Evolutionary conservation across 2,329 filamentous ascomycete species (phyloP), one percentile per base, ranked within the genome.

Genomic region (Celoporthe dispersa): DNA sequence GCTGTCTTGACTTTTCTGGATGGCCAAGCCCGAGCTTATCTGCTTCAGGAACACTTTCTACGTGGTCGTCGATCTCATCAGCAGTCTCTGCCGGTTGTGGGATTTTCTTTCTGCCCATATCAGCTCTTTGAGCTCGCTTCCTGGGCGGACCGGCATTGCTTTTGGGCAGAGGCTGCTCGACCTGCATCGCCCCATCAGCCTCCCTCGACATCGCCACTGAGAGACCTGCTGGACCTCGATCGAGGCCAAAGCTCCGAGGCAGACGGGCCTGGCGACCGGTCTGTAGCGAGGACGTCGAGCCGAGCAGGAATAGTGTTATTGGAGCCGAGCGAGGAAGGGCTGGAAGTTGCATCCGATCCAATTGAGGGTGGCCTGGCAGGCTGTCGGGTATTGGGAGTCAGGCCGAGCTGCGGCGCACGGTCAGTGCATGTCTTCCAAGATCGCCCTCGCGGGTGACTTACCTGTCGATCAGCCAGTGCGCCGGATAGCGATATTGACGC

Each of bases 271-370:
- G 19, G 35, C 5, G 68, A 53, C 0, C 1, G 14, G 1, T 61
- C 22, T 16, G 31, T 41, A 33, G 44, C 9, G 8, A 61, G 22
- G 62, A 8, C 19, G 9, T 68, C 41, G 1, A 48, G n/a, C 8
- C 61, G 65, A 63, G 70, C 68, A 41, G 68, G 70, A 31, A 71
- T 71, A 31, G 65, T 70, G 28, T 22, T 25, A 19, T 70, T 66
- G 6, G 70, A 71, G 14, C 70, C 70, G 3, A 65, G 68, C 25
- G 68, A 70, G 3, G 70, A 71, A 14, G 64, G 68, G 7, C 65
- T 57, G 3, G 68, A 37, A n/a, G 33, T 4, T 31, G 28, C 8
- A 57, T 68, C 12, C 19, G 33, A 48, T 63, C 62, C 11, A 53
- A 62, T 6, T 57, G 67, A 2, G 60, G 48, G 9, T 28, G 31